These are phyloP conservation scores for Daedalea quercina DNA, from an alignment of 768 basidiomycete genomes.

Conservation along the genomic window DNA sequence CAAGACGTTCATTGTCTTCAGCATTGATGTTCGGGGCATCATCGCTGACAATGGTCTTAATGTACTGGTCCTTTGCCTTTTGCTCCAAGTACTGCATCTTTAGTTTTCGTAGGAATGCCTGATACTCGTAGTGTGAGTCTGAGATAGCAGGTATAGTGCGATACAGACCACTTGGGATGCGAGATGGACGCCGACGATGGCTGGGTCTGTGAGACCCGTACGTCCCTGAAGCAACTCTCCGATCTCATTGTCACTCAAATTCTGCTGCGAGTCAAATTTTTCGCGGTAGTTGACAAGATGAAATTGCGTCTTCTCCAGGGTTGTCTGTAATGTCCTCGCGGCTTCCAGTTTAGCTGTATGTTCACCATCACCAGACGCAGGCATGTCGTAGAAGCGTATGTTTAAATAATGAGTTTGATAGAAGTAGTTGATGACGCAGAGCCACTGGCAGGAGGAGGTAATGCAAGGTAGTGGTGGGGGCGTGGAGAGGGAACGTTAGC, in stretches of 20 bases:
- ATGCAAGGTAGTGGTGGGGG: too few relatives aligned
- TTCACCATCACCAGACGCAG: slow-evolving; percentile 6
- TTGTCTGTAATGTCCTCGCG: slow-evolving; percentile 10
- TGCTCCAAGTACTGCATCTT: slow-evolving; percentile 90
- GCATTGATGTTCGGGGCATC: slow-evolving; percentile 77
- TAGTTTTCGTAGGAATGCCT: slow-evolving; percentile 73
- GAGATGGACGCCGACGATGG: slow-evolving; percentile 50
- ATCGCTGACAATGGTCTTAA: slow-evolving; percentile 81
- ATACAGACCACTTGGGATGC: slow-evolving; percentile 52
- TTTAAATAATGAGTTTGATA: too few relatives aligned
- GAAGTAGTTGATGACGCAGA: too few relatives aligned
- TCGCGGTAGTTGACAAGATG: slow-evolving; percentile 14
- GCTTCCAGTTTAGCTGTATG: slow-evolving; percentile 12
- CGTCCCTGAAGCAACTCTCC: slow-evolving; percentile 10
- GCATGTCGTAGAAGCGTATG: not conserved
- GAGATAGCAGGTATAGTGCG: not conserved
- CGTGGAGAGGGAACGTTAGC: not conserved
- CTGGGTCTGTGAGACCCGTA: slow-evolving; percentile 14
- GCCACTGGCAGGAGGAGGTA: too few relatives aligned
- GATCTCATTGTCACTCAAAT: slow-evolving; percentile 8
- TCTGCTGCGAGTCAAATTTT: slow-evolving; percentile 13
- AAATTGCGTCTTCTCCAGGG: slow-evolving; percentile 9
- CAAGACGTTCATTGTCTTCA: slow-evolving; percentile 69
- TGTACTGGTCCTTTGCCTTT: slow-evolving; percentile 85
- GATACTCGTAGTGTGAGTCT: not conserved